These are phyloP conservation scores for Chernovozyma aurita DNA, from an alignment of 1,139 yeast species.

Conservation along the genomic window DNA sequence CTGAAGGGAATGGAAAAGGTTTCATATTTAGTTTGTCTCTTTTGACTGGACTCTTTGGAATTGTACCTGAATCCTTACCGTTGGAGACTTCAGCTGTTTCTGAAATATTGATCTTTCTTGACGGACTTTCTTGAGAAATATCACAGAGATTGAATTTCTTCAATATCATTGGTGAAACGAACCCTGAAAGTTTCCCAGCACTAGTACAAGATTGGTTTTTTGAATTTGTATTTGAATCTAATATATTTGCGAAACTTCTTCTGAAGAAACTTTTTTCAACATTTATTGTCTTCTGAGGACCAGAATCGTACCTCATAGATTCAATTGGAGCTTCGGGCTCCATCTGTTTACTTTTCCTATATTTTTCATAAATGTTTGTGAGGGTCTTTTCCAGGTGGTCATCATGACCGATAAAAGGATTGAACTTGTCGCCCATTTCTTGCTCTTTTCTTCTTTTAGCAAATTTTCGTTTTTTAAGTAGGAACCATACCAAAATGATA, in stretches of 20 bases:
- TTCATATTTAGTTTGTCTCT: neutral
- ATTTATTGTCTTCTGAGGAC: conserved; percentile 3
- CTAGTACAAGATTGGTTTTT: conserved; percentile 2
- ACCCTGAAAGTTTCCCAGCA: conserved; percentile 2
- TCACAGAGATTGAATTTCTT: conserved; percentile 26
- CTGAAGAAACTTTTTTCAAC: conserved; percentile 2
- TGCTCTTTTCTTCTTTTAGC: conserved; percentile 8
- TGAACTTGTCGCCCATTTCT: conserved; percentile 4
- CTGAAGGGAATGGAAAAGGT: conserved; percentile 14
- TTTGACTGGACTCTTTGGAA: neutral
- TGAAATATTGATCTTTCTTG: neutral
- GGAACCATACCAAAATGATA: conserved; percentile 20
- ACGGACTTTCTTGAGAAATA: conserved; percentile 1
- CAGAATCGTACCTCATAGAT: conserved; percentile 1
- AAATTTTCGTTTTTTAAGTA: conserved; percentile 15
- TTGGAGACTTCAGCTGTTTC: neutral
- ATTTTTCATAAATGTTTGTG: neutral
- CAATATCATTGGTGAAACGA: conserved; percentile 31
- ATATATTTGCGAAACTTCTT: neutral
- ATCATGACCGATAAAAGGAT: conserved; percentile 8
- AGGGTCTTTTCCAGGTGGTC: conserved; percentile 2
- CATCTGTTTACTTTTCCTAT: neutral
- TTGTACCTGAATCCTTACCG: neutral
- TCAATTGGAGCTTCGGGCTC: neutral
- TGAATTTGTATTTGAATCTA: neutral